Conservation (phyloP, 345 rosid genomes). For the Punica granatum region DNA sequence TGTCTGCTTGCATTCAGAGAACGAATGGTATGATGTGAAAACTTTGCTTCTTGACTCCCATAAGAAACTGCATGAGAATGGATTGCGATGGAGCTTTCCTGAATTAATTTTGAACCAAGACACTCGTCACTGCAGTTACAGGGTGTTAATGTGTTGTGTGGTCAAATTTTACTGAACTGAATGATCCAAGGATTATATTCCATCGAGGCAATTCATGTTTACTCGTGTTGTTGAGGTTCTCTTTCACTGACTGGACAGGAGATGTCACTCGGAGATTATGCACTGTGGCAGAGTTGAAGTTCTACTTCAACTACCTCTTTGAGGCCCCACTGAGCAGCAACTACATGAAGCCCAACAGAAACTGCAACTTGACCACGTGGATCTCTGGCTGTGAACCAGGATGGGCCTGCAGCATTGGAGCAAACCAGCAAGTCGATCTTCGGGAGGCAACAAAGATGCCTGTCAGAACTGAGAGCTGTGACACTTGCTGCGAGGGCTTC, state of each 20-base stretch:
- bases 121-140: neutral
- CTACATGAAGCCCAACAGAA: conserved; percentile 51
- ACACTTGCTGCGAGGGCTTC: conserved; percentile 86
- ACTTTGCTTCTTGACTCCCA: neutral
- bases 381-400: conserved; percentile 94
- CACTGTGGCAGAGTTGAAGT: conserved; percentile 71
- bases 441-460: conserved; percentile 50
- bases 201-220: neutral
- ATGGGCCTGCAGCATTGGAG: conserved; percentile 72
- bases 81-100: neutral
- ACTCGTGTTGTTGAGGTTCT: conserved; percentile 1
- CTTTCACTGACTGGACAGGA: conserved; percentile 33
- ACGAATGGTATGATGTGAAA: conserved; percentile 37
- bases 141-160: neutral
- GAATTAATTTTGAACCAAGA: neutral
- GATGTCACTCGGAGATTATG: conserved; percentile 44
- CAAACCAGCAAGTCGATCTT: conserved; percentile 36
- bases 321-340: conserved; percentile 21
- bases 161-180: neutral
- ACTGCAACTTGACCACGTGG: conserved; percentile 86
- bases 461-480: conserved; percentile 47
- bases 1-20: conserved; percentile 50
- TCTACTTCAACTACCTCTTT: conserved; percentile 54
- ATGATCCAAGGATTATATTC: neutral
- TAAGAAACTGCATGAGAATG: neutral